Conservation (phyloP, 257 asterid species). For the Solanum bulbocastanum region DNA sequence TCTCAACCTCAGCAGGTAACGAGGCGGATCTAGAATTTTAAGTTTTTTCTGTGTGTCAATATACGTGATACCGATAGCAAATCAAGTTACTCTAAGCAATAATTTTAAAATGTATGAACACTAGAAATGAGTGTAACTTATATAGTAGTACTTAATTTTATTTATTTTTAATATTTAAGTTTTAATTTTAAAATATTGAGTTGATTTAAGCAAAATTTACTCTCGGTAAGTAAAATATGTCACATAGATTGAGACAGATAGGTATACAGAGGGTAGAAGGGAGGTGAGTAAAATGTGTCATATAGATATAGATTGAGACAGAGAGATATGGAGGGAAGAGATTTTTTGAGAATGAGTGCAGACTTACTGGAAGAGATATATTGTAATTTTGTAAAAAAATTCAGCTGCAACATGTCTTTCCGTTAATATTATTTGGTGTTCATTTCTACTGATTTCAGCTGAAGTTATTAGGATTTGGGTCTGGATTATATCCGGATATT, state of each 20-base stretch:
- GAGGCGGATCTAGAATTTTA: neutral
- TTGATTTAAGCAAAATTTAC: neutral
- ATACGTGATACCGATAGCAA: neutral
- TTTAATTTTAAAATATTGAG: neutral
- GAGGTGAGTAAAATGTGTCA: neutral
- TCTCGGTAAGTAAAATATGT: neutral
- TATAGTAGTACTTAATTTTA: neutral
- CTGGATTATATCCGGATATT: neutral
- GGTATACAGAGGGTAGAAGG: neutral
- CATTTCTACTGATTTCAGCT: neutral
- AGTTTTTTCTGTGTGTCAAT: neutral
- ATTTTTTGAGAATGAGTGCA: neutral
- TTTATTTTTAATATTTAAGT: neutral
- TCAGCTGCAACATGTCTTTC: neutral
- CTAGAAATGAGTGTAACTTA: neutral
- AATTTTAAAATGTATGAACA: neutral
- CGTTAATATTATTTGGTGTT: neutral
- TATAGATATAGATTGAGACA: too few relatives aligned
- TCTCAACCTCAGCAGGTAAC: constrained; percentile 62
- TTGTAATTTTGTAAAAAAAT: neutral
- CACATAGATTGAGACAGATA: neutral
- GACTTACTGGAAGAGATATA: neutral
- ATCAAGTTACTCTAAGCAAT: neutral
- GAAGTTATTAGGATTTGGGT: neutral
- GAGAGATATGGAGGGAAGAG: neutral